Conservation (phyloP, 2,329 filamentous ascomycete genomes). For the Aspergillus puulaauensis region DNA sequence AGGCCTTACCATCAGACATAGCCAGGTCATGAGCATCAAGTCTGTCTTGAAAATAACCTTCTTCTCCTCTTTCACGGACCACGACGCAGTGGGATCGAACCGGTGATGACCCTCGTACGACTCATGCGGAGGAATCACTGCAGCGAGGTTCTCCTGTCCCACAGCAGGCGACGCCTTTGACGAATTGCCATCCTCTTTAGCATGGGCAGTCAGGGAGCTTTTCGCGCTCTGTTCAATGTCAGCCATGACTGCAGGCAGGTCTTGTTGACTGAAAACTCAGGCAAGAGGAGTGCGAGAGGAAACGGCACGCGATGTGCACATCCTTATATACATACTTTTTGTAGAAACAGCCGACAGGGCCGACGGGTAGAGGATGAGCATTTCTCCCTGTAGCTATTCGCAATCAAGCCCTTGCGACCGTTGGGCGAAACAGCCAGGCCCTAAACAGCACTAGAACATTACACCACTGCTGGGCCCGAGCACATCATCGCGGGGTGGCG, state of each 20-base stretch:
- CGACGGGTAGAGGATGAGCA: neutral
- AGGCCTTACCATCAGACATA: slow-evolving; percentile 24
- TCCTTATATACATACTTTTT: slow-evolving; percentile 7
- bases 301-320: neutral
- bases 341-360: neutral
- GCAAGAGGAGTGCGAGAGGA: neutral
- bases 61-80: slow-evolving; percentile 45
- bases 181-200: slow-evolving; percentile 11
- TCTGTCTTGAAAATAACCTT: slow-evolving; percentile 47
- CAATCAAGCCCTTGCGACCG: slow-evolving; percentile 1
- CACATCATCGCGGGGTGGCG: slow-evolving; percentile 22
- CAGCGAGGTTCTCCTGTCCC: slow-evolving; percentile 26
- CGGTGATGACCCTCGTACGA: slow-evolving; percentile 28
- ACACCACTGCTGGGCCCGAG: slow-evolving; percentile 21
- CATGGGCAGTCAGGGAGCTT: neutral
- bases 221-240: slow-evolving; percentile 24
- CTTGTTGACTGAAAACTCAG: neutral
- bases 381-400: slow-evolving; percentile 10
- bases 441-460: slow-evolving; percentile 13
- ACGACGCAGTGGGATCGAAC: slow-evolving; percentile 23
- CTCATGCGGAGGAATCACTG: slow-evolving; percentile 29
- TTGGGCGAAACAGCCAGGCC: neutral
- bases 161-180: slow-evolving; percentile 17
- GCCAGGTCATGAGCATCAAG: slow-evolving; percentile 17
- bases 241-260: slow-evolving; percentile 12